Conservation (phyloP, 805 yeast genomes). For the Ogataea glucozyma region DNA sequence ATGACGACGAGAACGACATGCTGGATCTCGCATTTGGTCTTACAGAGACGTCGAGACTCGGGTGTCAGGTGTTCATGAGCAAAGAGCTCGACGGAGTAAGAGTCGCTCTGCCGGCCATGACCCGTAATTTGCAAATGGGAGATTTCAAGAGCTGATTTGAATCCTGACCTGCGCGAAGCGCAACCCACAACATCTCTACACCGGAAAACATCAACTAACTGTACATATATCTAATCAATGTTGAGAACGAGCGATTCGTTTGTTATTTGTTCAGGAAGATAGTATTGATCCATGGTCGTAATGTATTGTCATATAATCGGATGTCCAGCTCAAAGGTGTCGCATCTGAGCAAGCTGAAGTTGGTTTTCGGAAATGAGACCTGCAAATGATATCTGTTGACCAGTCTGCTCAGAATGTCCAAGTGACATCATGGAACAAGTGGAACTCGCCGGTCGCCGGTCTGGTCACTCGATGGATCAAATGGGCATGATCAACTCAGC, state of each 20-base stretch:
- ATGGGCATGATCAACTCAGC: too few relatives aligned
- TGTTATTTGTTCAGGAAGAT: neutral
- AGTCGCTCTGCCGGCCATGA: conserved; percentile 96
- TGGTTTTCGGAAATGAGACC: too few relatives aligned
- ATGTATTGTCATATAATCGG: too few relatives aligned
- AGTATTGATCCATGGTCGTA: too few relatives aligned
- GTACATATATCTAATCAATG: conserved; percentile 6
- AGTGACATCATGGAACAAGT: too few relatives aligned
- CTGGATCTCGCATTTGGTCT: conserved; percentile 95
- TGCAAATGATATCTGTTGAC: too few relatives aligned
- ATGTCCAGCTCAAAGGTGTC: too few relatives aligned
- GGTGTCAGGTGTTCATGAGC: conserved; percentile 89
- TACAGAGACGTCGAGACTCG: conserved; percentile 94
- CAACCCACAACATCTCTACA: neutral
- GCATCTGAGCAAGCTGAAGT: too few relatives aligned
- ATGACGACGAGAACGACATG: conserved; percentile 98
- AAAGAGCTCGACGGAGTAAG: conserved; percentile 91
- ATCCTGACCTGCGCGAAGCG: neutral
- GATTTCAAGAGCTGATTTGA: conserved; percentile 57
- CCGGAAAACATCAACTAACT: neutral
- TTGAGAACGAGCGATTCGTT: neutral
- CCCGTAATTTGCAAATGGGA: conserved; percentile 81
- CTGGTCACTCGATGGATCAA: neutral
- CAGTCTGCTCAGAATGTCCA: too few relatives aligned
- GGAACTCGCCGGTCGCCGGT: too few relatives aligned